These are phyloP conservation scores for Termitomyces sp. DNA, from an alignment of 768 basidiomycete genomes.

Conservation along the genomic window DNA sequence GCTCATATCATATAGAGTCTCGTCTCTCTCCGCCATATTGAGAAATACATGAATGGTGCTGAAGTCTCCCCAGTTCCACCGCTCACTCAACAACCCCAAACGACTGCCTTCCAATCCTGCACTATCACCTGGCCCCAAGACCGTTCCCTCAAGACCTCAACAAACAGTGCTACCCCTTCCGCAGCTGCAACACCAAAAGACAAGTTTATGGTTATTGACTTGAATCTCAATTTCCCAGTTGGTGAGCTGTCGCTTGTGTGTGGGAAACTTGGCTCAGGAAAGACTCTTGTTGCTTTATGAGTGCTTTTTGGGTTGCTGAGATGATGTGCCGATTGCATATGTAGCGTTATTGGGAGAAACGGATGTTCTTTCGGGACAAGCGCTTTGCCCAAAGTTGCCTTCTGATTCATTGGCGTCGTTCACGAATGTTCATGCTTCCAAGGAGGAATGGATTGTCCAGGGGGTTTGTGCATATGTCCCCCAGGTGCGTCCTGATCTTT, in stretches of 20 bases:
- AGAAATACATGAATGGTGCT: slow-evolving; percentile 76
- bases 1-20: slow-evolving; percentile 43
- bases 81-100: slow-evolving; percentile 49
- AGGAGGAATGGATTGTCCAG: slow-evolving; percentile 72
- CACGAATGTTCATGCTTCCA: slow-evolving; percentile 31
- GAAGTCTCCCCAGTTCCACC: slow-evolving; percentile 69
- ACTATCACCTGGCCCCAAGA: slow-evolving; percentile 92
- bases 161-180: slow-evolving; percentile 42
- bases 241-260: slow-evolving; percentile 82
- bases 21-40: slow-evolving; percentile 86
- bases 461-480: slow-evolving; percentile 88
- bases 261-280: slow-evolving; percentile 90
- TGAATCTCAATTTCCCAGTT: slow-evolving; percentile 72
- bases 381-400: slow-evolving; percentile 80
- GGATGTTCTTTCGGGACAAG: slow-evolving; percentile 77
- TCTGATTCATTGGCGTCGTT: slow-evolving; percentile 73
- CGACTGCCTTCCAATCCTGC: slow-evolving; percentile 75
- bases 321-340: slow-evolving; percentile 6
- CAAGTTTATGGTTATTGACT: slow-evolving; percentile 78
- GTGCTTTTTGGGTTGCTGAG: not conserved
- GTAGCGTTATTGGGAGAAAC: slow-evolving; percentile 83
- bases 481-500: slow-evolving; percentile 40
- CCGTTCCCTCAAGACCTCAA: slow-evolving; percentile 33
- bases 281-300: slow-evolving; percentile 74
- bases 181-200: slow-evolving; percentile 67